A percentile compares a stretch with the other conserved stretches of the same genome.
Evolutionary conservation across 495 filamentous ascomycete species (phyloP).

Genomic region (Penicillium paradoxum): DNA sequence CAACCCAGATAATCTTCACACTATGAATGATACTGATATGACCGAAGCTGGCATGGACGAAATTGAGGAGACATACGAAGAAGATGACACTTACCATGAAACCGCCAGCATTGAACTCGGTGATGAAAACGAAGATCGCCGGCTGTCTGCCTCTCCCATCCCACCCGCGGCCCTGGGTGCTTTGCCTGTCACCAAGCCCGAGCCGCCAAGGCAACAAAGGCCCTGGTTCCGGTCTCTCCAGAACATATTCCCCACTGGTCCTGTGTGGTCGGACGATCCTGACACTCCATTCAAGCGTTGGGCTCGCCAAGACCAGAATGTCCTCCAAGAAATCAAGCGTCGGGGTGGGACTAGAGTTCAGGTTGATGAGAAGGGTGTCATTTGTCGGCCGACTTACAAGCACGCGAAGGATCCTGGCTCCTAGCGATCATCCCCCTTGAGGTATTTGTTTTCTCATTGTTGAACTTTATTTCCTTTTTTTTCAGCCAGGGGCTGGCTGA

Average conservation of each 20-base stretch:
- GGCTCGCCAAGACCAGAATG: constrained; percentile 35
- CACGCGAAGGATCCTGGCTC: background rate
- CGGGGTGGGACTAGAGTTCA: constrained; percentile 26
- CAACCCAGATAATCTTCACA: background rate
- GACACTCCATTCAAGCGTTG: constrained; percentile 43
- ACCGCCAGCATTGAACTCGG: constrained; percentile 43
- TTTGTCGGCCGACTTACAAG: constrained; percentile 19
- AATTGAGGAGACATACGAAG: constrained; percentile 12
- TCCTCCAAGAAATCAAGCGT: constrained; percentile 24
- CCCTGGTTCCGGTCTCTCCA: constrained; percentile 38
- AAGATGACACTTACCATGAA: constrained; percentile 28
- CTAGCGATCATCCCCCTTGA: background rate
- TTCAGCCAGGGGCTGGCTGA: background rate
- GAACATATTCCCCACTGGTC: constrained; percentile 19
- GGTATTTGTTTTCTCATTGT: background rate
- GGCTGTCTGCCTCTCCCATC: background rate
- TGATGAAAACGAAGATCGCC: constrained; percentile 18
- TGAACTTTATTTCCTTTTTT: background rate
- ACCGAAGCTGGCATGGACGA: constrained; percentile 1
- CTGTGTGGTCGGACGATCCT: constrained; percentile 32
- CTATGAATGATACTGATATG: background rate
- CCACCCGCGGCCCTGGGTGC: background rate
- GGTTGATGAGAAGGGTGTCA: constrained; percentile 34
- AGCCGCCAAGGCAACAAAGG: constrained; percentile 5
- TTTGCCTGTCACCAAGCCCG: background rate